phyloP scores from a whole-genome alignment of 495 filamentous ascomycete genomes.

The Chaetomidium leptoderma region DNA sequence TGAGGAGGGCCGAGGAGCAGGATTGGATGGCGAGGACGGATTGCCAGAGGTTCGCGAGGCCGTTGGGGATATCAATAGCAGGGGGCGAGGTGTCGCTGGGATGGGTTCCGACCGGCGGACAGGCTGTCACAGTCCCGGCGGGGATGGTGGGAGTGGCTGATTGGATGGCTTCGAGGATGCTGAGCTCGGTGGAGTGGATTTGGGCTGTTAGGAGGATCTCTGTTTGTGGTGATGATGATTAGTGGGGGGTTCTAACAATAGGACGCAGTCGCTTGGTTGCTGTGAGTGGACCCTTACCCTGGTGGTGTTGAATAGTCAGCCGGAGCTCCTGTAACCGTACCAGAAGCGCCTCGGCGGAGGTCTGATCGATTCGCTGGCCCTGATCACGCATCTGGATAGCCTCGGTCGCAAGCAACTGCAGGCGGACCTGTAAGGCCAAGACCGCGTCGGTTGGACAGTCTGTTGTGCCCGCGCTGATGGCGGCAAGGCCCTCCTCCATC shows the following conservation, averaged over 20 bases:
- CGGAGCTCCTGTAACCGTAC: background rate
- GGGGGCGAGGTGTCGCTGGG: background rate
- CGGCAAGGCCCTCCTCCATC: conserved; percentile 35
- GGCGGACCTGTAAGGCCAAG: conserved; percentile 44
- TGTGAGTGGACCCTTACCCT: background rate
- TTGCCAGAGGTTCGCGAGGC: conserved; percentile 27
- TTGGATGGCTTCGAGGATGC: background rate
- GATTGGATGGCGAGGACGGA: conserved; percentile 33
- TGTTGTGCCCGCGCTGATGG: conserved; percentile 20
- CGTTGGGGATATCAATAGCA: background rate
- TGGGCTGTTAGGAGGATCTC: background rate
- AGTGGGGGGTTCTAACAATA: too few species aligned
- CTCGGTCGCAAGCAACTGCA: conserved; percentile 38
- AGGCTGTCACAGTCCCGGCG: too few species aligned
- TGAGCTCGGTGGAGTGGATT: background rate
- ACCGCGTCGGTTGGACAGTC: conserved; percentile 41
- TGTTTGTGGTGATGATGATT: background rate
- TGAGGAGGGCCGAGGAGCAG: conserved; percentile 33
- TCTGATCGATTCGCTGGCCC: background rate
- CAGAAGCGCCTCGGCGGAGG: background rate
- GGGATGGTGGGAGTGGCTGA: background rate
- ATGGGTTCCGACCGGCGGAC: too few species aligned
- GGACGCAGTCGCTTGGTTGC: too few species aligned
- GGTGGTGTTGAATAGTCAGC: background rate
- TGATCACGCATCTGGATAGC: conserved; percentile 14